Conservation (phyloP, 495 filamentous ascomycete genomes). For the Penicillium parvum region DNA sequence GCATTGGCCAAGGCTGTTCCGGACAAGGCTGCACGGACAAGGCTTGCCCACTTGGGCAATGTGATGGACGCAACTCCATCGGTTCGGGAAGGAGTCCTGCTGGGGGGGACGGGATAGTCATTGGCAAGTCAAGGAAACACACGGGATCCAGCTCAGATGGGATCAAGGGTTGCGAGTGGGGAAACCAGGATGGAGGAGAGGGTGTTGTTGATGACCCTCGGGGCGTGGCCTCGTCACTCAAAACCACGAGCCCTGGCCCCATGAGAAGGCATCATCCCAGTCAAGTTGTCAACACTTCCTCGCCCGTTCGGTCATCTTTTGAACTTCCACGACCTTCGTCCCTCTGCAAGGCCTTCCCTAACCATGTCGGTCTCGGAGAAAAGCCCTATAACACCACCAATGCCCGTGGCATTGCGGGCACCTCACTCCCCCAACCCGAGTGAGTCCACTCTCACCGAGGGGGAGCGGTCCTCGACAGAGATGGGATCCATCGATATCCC, state of each 20-base stretch:
- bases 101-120: not conserved
- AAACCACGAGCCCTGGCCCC: not conserved
- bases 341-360: slow-evolving; percentile 3
- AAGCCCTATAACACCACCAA: slow-evolving; percentile 16
- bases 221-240: not conserved
- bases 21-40: too few relatives aligned
- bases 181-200: too few relatives aligned
- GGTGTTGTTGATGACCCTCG: not conserved
- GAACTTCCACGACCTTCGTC: too few relatives aligned
- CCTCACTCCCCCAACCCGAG: slow-evolving; percentile 17
- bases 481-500: slow-evolving; percentile 6
- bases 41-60: not conserved
- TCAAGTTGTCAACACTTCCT: slow-evolving; percentile 18
- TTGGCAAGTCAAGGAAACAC: not conserved
- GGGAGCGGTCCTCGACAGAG: slow-evolving; percentile 28
- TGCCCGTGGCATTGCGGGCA: slow-evolving; percentile 24
- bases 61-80: not conserved
- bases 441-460: slow-evolving; percentile 24
- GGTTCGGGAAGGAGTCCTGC: not conserved
- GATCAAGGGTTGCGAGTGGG: too few relatives aligned
- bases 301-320: slow-evolving; percentile 16
- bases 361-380: slow-evolving; percentile 29
- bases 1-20: not conserved
- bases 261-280: slow-evolving; percentile 1
- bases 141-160: too few relatives aligned